Evolutionary conservation across 2,329 filamentous ascomycete species (phyloP), one percentile per base, ranked within the genome.

Genomic region (Phialophora verrucosa): DNA sequence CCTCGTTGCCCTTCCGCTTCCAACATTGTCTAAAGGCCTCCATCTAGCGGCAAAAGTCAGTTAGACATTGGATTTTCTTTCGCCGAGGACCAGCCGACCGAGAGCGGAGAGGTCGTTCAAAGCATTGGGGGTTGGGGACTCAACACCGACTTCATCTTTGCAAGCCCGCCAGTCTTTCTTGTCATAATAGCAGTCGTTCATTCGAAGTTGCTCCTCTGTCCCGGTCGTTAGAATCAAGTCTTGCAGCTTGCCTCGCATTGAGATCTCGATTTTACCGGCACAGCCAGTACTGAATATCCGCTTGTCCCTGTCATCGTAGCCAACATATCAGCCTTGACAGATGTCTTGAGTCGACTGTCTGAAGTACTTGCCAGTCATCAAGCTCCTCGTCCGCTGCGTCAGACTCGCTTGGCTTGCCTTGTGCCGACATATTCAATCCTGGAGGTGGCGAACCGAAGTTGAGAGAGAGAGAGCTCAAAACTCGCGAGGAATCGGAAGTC

Each of bases 231-330:
- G 59, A 54, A 2, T 35, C 38, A 20, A 54, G 4, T 25, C 29
- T 44, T 38, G 47, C 44, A 38, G 54, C n/a, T 29, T 53, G 35
- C 51, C 31, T 54, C 8, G 42, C 47, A 51, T 50, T 20, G 35
- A 29, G 61, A 35, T 23, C 20, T 38, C 60, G 20, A 32, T n/a
- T 25, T 63, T 58, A 65, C 94, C 89, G 79, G 93, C 87, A 76
- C 94, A 98, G 65, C 94, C 95, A 2, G 94, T 98, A 83, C 92
- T 97, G 83, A 92, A 96, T 79, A 98, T 98, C 76, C 95, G 87
- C 85, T 97, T 94, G 83, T 98, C 93, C 94, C 94, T 98, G 20
- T 49, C 31, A 31, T 10, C n/a, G 25, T 17, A 49, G 38, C 38
- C 38, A 42, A 50, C 42, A 11, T 7, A 42, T 61, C 49, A 53